These are phyloP conservation scores for Omphalotus olearius DNA, from an alignment of 1,284 basidiomycete genomes.

Conservation along the genomic window DNA sequence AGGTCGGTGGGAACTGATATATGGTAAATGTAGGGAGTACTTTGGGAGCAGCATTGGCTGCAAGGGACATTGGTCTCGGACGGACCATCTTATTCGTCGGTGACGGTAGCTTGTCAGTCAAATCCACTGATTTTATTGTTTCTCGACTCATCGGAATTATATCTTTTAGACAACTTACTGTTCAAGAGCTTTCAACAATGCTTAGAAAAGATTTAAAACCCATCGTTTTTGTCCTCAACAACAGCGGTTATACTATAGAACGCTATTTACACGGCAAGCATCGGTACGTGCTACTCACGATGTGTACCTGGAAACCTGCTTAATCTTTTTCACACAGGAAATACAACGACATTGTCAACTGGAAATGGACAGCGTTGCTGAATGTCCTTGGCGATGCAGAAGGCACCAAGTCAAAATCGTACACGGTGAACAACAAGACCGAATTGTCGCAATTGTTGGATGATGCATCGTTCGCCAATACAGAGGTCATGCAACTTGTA, in stretches of 20 bases:
- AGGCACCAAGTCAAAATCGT: constrained; percentile 58
- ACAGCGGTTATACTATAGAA: constrained; percentile 89
- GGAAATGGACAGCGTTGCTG: constrained; percentile 66
- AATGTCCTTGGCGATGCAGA: constrained; percentile 52
- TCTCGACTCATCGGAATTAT: neutral
- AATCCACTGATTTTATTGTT: neutral
- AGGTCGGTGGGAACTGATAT: constrained; percentile 20
- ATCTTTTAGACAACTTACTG: constrained; percentile 56
- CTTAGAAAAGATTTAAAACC: constrained; percentile 64
- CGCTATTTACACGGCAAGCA: constrained; percentile 68
- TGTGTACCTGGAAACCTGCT: constrained; percentile 17
- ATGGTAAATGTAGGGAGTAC: constrained; percentile 35
- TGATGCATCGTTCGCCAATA: constrained; percentile 50
- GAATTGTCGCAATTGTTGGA: constrained; percentile 65
- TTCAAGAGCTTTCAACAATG: constrained; percentile 80
- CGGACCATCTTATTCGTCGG: constrained; percentile 86
- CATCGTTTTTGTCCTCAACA: constrained; percentile 85
- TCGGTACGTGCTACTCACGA: constrained; percentile 24
- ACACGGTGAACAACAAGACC: constrained; percentile 58
- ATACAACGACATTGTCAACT: constrained; percentile 73
- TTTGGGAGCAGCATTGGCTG: constrained; percentile 78
- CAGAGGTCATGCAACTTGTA: constrained; percentile 70
- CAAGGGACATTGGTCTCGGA: constrained; percentile 56
- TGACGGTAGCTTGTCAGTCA: constrained; percentile 67
- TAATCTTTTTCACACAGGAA: constrained; percentile 34